Percentiles rank a stretch among this genome's conserved stretches.
phyloP scores from a whole-genome alignment of 139 green algal species.

The Yamagishiella unicocca region DNA sequence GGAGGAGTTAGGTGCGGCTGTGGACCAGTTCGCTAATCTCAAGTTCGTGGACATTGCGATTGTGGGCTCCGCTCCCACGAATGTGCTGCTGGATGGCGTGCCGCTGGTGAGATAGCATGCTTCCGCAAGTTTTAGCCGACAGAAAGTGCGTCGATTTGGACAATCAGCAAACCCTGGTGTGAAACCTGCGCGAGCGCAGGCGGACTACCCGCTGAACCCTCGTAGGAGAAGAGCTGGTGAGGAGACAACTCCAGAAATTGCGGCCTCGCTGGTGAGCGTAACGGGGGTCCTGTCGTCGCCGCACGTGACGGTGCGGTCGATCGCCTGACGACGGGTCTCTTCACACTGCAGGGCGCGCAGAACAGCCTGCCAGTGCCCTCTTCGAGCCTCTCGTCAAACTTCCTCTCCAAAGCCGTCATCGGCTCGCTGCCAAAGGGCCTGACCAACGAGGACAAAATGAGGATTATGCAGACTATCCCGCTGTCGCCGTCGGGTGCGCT shows the following conservation, averaged over 20 bases:
- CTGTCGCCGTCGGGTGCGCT: conserved; percentile 68
- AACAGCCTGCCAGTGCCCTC: conserved; percentile 36
- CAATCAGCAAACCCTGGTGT: neutral
- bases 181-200: conserved; percentile 54
- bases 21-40: neutral
- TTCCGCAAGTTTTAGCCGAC: neutral
- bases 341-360: neutral
- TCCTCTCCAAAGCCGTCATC: conserved; percentile 76
- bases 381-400: conserved; percentile 62
- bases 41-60: conserved; percentile 38
- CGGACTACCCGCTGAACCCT: conserved; percentile 84
- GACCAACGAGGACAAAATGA: conserved; percentile 65
- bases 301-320: conserved; percentile 7
- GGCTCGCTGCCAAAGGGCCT: conserved; percentile 81
- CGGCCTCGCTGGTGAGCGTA: conserved; percentile 45
- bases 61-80: conserved; percentile 64
- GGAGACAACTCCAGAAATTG: conserved; percentile 64
- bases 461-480: conserved; percentile 68
- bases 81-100: conserved; percentile 54
- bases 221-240: conserved; percentile 71
- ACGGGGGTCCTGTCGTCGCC: neutral
- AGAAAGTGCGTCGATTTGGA: neutral
- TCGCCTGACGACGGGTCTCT: conserved; percentile 6
- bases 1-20: neutral
- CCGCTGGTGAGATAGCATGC: conserved; percentile 38